Conservation (phyloP, 495 filamentous ascomycete species). For the Penicillium flavigenum region DNA sequence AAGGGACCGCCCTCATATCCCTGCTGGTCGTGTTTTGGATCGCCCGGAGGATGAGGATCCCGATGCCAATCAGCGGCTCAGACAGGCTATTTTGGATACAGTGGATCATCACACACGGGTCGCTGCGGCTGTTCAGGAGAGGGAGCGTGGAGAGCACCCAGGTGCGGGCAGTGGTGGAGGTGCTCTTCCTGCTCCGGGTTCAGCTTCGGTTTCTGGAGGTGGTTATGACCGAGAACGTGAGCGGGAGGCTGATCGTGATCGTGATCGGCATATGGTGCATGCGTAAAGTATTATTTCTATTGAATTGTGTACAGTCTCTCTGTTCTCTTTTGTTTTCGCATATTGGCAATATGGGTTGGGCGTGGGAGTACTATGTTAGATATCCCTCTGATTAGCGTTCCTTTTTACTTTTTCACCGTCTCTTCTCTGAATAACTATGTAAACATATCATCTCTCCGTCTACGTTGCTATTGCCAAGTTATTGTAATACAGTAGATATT, state of each 20-base stretch:
- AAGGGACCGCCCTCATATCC: slow-evolving; percentile 20
- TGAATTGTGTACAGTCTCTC: slow-evolving; percentile 7
- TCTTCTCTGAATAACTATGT: neutral
- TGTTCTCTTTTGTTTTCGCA: slow-evolving; percentile 13
- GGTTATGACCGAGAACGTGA: slow-evolving; percentile 14
- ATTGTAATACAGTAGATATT: neutral
- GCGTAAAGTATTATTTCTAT: slow-evolving; percentile 12
- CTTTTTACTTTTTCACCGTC: neutral
- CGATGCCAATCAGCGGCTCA: slow-evolving; percentile 46
- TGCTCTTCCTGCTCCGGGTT: neutral
- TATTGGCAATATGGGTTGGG: slow-evolving; percentile 16
- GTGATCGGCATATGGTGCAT: slow-evolving; percentile 29
- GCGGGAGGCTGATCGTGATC: slow-evolving; percentile 28
- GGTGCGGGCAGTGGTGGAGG: neutral
- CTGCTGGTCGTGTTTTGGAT: slow-evolving; percentile 13
- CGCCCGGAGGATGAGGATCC: slow-evolving; percentile 42
- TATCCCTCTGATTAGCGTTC: slow-evolving; percentile 17
- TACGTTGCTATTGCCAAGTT: too few relatives aligned
- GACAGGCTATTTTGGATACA: slow-evolving; percentile 50
- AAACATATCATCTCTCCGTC: too few relatives aligned
- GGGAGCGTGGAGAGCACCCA: slow-evolving; percentile 18
- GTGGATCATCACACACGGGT: slow-evolving; percentile 44
- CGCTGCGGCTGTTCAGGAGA: slow-evolving; percentile 36
- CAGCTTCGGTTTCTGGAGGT: neutral
- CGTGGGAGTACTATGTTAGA: slow-evolving; percentile 15